Base-by-base conservation (phyloP, 495 filamentous ascomycete species). In the Cercophora sp. region DNA sequence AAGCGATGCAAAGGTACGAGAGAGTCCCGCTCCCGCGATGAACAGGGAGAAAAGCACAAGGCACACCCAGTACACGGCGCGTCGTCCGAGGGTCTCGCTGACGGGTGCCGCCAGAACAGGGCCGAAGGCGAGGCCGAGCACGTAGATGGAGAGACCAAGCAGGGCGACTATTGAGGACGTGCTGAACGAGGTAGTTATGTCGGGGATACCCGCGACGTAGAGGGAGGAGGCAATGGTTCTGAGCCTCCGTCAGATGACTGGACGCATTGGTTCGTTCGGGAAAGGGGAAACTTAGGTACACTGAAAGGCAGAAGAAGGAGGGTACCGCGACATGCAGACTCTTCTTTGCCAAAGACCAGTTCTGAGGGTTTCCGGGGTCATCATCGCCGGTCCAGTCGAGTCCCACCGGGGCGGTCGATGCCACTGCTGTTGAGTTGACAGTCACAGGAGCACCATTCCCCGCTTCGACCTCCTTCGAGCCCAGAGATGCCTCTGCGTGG, bases 1-100 rank as follows among this genome's bases (percentile, higher is more conserved):
- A n/a, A 39, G 36, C 36, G 36, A 39, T 19, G n/a, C 36, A 18
- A 39, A 39, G 36, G 36, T 39, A n/a, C 36, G 36, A 18, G 36
- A 39, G 5, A 10, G 2, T 4, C 36, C 36, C 36, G 36, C 4
- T 8, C 36, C 36, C 1, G 36, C 15, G 2, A 39, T 10, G 15
- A 39, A 39, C 11, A 39, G 11, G 2, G 36, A 39, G 15, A 39
- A 39, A 10, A 39, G 36, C 5, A 39, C 36, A 9, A 39, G 36
- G n/a, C 8, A 8, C 1, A 39, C 36, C 5, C 36, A 18, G 15
- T 39, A 39, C 36, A 39, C 36, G 10, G 36, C 36, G 10, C 36
- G 36, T 3, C 36, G 36, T 18, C 36, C 36, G 5, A 39, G 36
- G 16, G 36, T 18, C 36, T 39, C 36, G 15, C 36, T 39, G n/a